A percentile compares a stretch with the other conserved stretches of the same genome.
Evolutionary conservation across 495 filamentous ascomycete genomes (phyloP).

Genomic region (Aspergillus sparsus): DNA sequence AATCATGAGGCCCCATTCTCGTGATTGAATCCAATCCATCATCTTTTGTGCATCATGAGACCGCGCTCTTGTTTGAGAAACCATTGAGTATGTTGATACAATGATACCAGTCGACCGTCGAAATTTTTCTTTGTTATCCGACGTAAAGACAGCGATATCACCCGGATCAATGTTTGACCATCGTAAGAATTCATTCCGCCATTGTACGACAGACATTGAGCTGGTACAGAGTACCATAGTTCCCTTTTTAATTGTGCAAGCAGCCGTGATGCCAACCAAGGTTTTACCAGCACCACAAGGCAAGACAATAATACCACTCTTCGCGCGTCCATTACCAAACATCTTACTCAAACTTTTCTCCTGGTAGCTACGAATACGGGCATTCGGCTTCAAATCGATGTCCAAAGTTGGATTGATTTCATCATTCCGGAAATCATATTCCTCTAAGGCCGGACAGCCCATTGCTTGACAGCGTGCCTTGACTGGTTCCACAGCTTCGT

Average conservation of each 20-base stretch:
- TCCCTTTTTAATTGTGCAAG: constrained; percentile 95
- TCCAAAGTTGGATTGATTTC: constrained; percentile 84
- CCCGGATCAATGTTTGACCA: constrained; percentile 97
- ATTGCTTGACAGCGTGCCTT: constrained; percentile 89
- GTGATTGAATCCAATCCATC: constrained; percentile 90
- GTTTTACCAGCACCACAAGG: constrained; percentile 98
- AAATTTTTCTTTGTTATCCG: constrained; percentile 89
- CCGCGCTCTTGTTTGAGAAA: constrained; percentile 80
- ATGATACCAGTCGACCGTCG: constrained; percentile 89
- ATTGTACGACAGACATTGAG: constrained; percentile 97
- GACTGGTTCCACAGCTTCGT: constrained; percentile 75
- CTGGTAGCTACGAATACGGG: constrained; percentile 88
- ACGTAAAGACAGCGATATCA: constrained; percentile 92
- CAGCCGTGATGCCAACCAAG: constrained; percentile 93
- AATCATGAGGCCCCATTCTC: constrained; percentile 98
- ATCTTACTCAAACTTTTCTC: constrained; percentile 97
- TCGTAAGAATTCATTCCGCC: constrained; percentile 92
- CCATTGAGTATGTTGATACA: constrained; percentile 98
- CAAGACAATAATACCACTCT: constrained; percentile 95
- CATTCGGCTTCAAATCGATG: constrained; percentile 83
- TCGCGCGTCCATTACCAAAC: constrained; percentile 97
- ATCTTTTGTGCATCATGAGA: constrained; percentile 94
- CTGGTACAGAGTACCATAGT: constrained; percentile 94
- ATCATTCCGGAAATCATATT: constrained; percentile 98
- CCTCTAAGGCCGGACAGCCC: constrained; percentile 83